Base-by-base conservation (phyloP, 306 rosid genomes). In the Benincasa hispida region DNA sequence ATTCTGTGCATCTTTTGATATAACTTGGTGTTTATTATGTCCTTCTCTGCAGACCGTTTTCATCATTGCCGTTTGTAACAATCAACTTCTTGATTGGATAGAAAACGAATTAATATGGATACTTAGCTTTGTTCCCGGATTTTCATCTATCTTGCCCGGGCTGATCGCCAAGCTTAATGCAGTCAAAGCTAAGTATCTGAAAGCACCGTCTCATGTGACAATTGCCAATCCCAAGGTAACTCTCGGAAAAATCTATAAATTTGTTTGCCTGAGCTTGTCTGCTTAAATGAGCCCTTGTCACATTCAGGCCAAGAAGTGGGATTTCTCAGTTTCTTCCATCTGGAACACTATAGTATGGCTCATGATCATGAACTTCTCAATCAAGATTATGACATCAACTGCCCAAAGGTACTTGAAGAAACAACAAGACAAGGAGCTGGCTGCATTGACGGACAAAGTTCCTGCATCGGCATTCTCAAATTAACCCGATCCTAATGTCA, bases 271-370 rank as follows among this genome's bases (percentile, higher is more conserved):
- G 74, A 39, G 74, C 32, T 37, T 14, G 55, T 42, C 32, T 45
- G 13, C 35, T 17, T 4, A 42, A 72, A 15, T 50, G 55, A 18
- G 1, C 56, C 24, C 25, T 25, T 69, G 22, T 69, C 21, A 69
- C 34, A 61, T 83, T 57, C 87, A 95, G 99, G 93, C 76, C 24
- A 88, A 87, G 74, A 89, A 79, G 67, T 95, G 98, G 99, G 93
- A 89, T 84, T 89, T 95, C 76, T 95, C 99, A 2, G 82, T 95
- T 45, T 60, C 98, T 25, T 81, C 93, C 12, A 45, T 92, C 56
- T 95, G 99, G 99, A 95, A 86, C 85, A 85, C 96, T 1, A 28
- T 95, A 45, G 99, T 95, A 55, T 95, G 99, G 99, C 92, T 95
- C 61, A 95, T 95, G 99, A 96, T 95, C 50, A 57, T 90, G 86